These are phyloP conservation scores for Pterocarpus santalinus DNA, from an alignment of 306 rosid genomes.

Conservation along the genomic window DNA sequence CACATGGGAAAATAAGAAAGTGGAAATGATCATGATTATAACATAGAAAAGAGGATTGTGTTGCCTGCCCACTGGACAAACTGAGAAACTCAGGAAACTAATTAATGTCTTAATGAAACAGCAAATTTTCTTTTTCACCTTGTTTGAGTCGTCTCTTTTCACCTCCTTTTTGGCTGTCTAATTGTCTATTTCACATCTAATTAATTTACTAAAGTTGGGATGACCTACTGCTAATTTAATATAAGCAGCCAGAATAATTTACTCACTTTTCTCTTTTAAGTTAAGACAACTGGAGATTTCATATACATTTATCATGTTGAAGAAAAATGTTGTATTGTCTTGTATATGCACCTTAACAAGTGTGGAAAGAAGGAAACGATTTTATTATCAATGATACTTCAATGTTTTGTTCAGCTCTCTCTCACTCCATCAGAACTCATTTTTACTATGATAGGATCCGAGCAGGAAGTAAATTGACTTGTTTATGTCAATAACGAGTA, in stretches of 20 bases:
- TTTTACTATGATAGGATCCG: not conserved
- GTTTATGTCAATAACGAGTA: not conserved
- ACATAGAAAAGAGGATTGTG: constrained; percentile 51
- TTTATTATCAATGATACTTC: not conserved
- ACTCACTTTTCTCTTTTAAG: not conserved
- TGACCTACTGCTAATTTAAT: not conserved
- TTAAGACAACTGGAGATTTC: not conserved
- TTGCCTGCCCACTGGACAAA: constrained; percentile 63
- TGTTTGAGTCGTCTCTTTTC: constrained; percentile 32
- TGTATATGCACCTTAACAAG: not conserved
- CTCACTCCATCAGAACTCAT: not conserved
- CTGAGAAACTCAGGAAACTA: constrained; percentile 53
- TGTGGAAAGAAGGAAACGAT: not conserved
- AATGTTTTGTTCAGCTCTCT: not conserved
- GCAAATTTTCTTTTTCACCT: constrained; percentile 29
- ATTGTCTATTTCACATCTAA: constrained; percentile 46
- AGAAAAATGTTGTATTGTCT: not conserved
- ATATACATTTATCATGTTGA: not conserved
- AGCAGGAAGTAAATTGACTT: not conserved
- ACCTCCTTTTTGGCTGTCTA: constrained; percentile 39
- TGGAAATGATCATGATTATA: constrained; percentile 45
- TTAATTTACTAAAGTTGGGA: not conserved
- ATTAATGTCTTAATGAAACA: constrained; percentile 45
- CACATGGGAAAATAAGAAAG: constrained; percentile 52
- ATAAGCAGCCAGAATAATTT: not conserved